A percentile compares a stretch with the other conserved stretches of the same genome.
These are phyloP conservation scores for Mucor ambiguus DNA, from an alignment of 371 early-diverging fungal species.

Conservation along the genomic window DNA sequence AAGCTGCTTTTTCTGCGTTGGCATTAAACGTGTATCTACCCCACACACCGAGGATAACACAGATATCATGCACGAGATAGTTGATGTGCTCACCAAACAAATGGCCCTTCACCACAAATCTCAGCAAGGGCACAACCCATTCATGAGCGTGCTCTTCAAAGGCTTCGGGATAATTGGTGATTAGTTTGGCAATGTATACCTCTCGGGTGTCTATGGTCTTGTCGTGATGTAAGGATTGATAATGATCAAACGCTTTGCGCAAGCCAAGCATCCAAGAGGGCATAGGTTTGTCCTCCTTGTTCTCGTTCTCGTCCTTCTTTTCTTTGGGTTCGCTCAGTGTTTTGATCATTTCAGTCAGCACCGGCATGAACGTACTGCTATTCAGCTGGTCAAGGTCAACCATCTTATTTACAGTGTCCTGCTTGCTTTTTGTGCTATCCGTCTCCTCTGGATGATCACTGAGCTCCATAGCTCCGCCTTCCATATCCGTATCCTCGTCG, in stretches of 20 bases:
- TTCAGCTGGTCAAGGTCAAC: conserved; percentile 51
- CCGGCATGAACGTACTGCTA: conserved; percentile 62
- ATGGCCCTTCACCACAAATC: conserved; percentile 51
- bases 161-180: conserved; percentile 60
- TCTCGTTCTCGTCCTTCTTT: conserved; percentile 1
- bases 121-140: conserved; percentile 66
- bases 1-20: background rate
- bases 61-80: conserved; percentile 69
- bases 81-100: conserved; percentile 69
- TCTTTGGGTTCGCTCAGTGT: conserved; percentile 23
- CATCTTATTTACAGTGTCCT: background rate
- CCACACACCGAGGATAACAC: conserved; percentile 64
- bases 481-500: background rate
- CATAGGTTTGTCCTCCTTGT: conserved; percentile 34
- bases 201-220: conserved; percentile 50
- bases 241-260: conserved; percentile 26
- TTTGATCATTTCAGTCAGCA: conserved; percentile 51
- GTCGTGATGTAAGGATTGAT: conserved; percentile 4
- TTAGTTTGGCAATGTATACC: conserved; percentile 62
- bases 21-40: conserved; percentile 28
- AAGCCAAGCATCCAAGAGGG: conserved; percentile 72
- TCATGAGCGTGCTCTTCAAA: conserved; percentile 60
- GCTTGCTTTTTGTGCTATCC: too few species aligned
- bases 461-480: too few species aligned
- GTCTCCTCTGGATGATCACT: too few species aligned